Evolutionary conservation across 228 moss, liverwort and hornwort species (phyloP), one percentile per base, ranked within the genome.

Genomic region (Sphagnum fallax): DNA sequence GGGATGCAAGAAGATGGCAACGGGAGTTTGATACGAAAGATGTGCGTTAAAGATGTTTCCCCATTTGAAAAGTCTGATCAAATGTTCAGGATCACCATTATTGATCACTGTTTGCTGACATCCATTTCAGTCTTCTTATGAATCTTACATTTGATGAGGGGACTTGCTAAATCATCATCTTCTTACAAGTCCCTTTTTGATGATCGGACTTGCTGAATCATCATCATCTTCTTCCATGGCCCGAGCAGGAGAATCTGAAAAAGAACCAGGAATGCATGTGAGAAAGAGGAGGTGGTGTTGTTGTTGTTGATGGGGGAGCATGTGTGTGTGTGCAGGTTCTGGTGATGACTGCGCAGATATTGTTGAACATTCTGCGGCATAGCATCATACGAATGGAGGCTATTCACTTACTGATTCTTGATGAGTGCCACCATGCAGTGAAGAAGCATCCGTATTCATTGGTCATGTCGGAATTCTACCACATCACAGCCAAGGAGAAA

Each of bases 391-490:
- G 85, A 63, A 98, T 98, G 98, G 92, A 98, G 69, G 85, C 90
- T 5, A 98, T 98, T 51, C 91, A 98, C 70, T 87, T 98, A 51
- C 94, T 98, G 61, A 92, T 98, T 73, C 77, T 98, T 74, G 94
- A 98, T 71, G 93, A 98, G 73, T 98, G 98, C 73, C 98, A 98
- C 76, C 98, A 98, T 81, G 98, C 98, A 47, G 98, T 98, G 75
- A 98, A 98, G 81, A 98, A 98, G 77, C 98, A 98, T 74, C 98
- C 94, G 14, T 98, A 98, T 75, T 98, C 98, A 49, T 84, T 94
- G 80, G 98, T 98, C 74, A 98, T 94, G 94, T 98, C 98, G n/a
- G 98, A 98, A 69, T 98, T 98, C 73, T 98, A 98, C 72, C 98
- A 94, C 66, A 91, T 98, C 52, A 87, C 94, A 71, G 55, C 85